phyloP scores from a whole-genome alignment of 352 stramenopile species.

The Pythium grandisporangium region DNA sequence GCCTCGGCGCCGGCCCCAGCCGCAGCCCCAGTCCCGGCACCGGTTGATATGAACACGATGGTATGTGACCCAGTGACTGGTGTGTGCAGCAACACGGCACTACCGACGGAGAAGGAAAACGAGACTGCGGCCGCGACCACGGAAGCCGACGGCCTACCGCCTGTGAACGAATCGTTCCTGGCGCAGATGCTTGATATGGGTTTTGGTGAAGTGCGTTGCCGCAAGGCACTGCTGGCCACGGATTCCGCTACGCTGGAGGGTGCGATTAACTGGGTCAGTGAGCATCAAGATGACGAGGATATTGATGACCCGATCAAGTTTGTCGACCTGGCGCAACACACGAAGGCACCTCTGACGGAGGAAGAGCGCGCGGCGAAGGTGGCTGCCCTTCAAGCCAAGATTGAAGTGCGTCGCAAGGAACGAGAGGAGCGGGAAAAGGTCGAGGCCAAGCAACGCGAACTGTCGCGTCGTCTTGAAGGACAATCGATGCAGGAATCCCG shows the following conservation, averaged over 20 bases:
- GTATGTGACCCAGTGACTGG: constrained; percentile 62
- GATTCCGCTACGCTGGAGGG: constrained; percentile 63
- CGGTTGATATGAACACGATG: constrained; percentile 30
- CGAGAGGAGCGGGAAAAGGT: constrained; percentile 68
- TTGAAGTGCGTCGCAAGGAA: constrained; percentile 66
- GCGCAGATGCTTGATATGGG: constrained; percentile 77
- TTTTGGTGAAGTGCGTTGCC: constrained; percentile 67
- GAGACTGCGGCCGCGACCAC: constrained; percentile 8
- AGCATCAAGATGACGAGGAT: constrained; percentile 84
- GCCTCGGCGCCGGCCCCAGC: constrained; percentile 8
- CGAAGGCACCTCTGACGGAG: constrained; percentile 51
- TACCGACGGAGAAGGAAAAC: constrained; percentile 10
- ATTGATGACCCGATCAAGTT: constrained; percentile 88
- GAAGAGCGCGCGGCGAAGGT: constrained; percentile 87
- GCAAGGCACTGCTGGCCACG: constrained; percentile 79
- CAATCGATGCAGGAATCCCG: constrained; percentile 64
- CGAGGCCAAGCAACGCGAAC: constrained; percentile 35
- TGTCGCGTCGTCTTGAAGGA: constrained; percentile 64
- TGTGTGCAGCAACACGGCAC: constrained; percentile 32
- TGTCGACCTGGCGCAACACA: constrained; percentile 47
- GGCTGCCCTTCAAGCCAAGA: constrained; percentile 68
- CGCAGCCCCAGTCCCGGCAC: constrained; percentile 10
- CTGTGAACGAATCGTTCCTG: constrained; percentile 66
- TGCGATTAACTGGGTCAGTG: constrained; percentile 82
- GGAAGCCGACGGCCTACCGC: constrained; percentile 20